Conservation (phyloP, 2,329 filamentous ascomycete species). For the Orbilia blumenaviensis region DNA sequence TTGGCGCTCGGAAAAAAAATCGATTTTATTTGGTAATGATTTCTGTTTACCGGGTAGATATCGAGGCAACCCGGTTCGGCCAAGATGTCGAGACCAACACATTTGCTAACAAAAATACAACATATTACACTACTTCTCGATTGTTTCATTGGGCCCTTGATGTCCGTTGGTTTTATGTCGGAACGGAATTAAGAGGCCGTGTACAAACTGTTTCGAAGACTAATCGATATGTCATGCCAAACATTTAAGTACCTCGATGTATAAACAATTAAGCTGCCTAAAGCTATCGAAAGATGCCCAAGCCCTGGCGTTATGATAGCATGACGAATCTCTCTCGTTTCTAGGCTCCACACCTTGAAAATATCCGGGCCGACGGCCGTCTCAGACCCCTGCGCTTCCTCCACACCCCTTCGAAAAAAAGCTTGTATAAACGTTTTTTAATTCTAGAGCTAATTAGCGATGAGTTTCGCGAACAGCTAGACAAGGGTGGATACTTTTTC, state of each 20-base stretch:
- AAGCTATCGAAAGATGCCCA: background rate
- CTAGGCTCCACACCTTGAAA: constrained; percentile 28
- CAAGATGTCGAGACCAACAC: background rate
- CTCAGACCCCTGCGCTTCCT: constrained; percentile 19
- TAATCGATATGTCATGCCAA: too few species aligned
- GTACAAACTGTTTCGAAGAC: too few species aligned
- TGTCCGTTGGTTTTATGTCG: too few species aligned
- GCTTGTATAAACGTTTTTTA: constrained; percentile 26
- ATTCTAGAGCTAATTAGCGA: constrained; percentile 32
- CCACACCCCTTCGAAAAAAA: constrained; percentile 32
- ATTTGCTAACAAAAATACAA: background rate
- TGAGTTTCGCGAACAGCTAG: background rate
- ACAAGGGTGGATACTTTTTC: background rate
- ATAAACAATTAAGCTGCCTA: background rate
- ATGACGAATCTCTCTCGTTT: constrained; percentile 22
- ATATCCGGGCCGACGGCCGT: constrained; percentile 47
- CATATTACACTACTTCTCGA: background rate
- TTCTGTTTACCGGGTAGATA: too few species aligned
- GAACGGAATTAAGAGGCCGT: too few species aligned
- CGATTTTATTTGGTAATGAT: too few species aligned
- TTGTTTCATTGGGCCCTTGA: too few species aligned
- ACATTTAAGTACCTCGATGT: background rate
- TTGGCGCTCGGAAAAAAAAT: constrained; percentile 1
- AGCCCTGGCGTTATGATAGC: constrained; percentile 6
- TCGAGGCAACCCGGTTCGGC: background rate